Evolutionary conservation across 2,329 filamentous ascomycete species (phyloP).

Genomic region (Colletotrichum graminicola): DNA sequence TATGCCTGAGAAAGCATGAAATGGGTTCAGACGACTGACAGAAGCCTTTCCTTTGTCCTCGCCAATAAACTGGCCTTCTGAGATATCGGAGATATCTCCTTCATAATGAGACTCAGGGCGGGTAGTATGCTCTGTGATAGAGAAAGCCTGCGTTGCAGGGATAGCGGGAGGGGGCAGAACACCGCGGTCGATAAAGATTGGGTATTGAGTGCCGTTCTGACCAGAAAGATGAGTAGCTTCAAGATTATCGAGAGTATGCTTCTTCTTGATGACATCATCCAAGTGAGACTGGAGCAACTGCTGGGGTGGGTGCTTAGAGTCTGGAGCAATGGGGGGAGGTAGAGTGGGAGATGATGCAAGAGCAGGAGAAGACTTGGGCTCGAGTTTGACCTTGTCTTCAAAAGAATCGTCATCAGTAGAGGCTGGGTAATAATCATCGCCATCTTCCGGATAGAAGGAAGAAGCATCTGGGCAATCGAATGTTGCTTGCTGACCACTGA

Average conservation of each 20-base stretch:
- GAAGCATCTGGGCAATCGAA: slow-evolving; percentile 27
- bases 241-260: background rate
- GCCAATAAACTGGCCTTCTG: background rate
- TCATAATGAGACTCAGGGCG: slow-evolving; percentile 14
- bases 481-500: slow-evolving; percentile 6
- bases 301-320: slow-evolving; percentile 2
- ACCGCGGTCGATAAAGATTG: slow-evolving; percentile 12
- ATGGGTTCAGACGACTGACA: slow-evolving; percentile 34
- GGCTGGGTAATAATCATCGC: background rate
- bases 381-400: slow-evolving; percentile 16
- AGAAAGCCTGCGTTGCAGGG: background rate
- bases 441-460: slow-evolving; percentile 38
- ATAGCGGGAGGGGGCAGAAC: background rate
- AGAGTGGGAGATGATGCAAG: slow-evolving; percentile 23
- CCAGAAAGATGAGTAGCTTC: slow-evolving; percentile 14
- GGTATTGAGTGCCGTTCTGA: slow-evolving; percentile 24
- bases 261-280: slow-evolving; percentile 36
- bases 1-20: slow-evolving; percentile 32
- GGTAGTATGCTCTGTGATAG: background rate
- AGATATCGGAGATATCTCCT: slow-evolving; percentile 5
- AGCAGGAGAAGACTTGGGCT: slow-evolving; percentile 12
- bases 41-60: slow-evolving; percentile 15
- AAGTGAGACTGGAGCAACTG: slow-evolving; percentile 21
- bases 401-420: background rate
- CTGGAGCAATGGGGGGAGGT: slow-evolving; percentile 7